Evolutionary conservation across 2,329 filamentous ascomycete species (phyloP), one percentile per base, ranked within the genome.

Genomic region (Akanthomyces muscarius): DNA sequence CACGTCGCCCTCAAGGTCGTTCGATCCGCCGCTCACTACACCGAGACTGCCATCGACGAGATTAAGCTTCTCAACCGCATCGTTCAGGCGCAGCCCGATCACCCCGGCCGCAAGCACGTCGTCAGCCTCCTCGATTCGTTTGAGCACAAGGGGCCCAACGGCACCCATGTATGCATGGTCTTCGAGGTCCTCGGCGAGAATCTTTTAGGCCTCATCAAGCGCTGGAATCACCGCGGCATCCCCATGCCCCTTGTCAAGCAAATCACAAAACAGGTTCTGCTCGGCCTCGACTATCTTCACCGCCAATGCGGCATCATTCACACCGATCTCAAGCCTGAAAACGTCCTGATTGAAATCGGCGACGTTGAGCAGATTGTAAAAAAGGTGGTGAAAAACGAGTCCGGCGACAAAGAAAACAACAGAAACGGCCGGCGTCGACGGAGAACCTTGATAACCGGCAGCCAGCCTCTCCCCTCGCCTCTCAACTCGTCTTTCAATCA

Each of bases 291-390:
- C 76, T 98, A 98, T 74, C 84, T 99, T 45, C 95, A 99, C 76
- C 88, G 95, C 70, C 94, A 99, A 78, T 99, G 95, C 77, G 95
- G 95, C 73, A 98, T 99, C 78, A 97, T 99, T 72, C 95, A 99
- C 77, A 98, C 95, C 65, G 94, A 97, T 74, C 80, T 98, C 69
- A 97, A 99, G 77, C 95, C 95, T 54, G 95, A 99, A 75, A 99
- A 99, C 73, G 95, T 99, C 38, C 82, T 99, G 68, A 98, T 99
- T 74, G 95, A 99, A 78, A 98, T 99, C 72, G 95, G 95, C 68
- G 95, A 99, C 70, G 95, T 99, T 56, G 95, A 99, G 80, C 92
- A 98, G 76, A 98, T 98, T 66, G 95, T 99, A 64, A 94, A 97
- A 78, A 92, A 91, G 65, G 94, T 96, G 67, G 94, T 99, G 62